Conservation (phyloP, 805 yeast species). For the Ogataea zsoltii region DNA sequence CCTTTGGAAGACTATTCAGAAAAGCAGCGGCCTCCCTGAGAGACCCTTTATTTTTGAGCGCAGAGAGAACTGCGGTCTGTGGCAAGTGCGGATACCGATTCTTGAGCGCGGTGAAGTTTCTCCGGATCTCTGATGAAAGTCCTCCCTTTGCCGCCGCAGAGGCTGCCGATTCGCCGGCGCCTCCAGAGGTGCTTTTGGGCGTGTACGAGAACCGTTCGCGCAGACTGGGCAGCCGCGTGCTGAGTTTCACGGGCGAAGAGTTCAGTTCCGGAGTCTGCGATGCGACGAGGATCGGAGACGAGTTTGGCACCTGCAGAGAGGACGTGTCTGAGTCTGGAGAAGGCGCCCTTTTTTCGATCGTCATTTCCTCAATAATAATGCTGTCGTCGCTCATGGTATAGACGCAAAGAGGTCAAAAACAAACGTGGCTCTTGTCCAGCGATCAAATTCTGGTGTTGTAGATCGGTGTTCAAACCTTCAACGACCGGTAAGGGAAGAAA, state of each 20-base stretch:
- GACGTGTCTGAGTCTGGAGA: slow-evolving; percentile 19
- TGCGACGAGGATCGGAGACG: slow-evolving; percentile 39
- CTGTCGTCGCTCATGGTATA: slow-evolving; percentile 20
- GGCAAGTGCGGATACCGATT: slow-evolving; percentile 35
- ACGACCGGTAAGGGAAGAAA: not conserved
- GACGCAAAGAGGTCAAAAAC: not conserved
- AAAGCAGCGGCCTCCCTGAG: slow-evolving; percentile 34
- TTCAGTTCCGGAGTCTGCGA: slow-evolving; percentile 14
- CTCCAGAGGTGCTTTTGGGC: slow-evolving; percentile 14
- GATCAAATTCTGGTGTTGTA: not conserved
- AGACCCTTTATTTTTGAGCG: slow-evolving; percentile 33
- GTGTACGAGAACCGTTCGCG: slow-evolving; percentile 45
- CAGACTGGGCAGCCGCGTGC: slow-evolving; percentile 34
- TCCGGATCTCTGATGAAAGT: slow-evolving; percentile 26
- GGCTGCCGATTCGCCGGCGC: not conserved
- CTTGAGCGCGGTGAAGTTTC: slow-evolving; percentile 32
- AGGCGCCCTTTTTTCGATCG: slow-evolving; percentile 4
- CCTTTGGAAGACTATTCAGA: slow-evolving; percentile 27
- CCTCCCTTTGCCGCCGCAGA: slow-evolving; percentile 16
- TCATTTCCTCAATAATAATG: slow-evolving; percentile 14
- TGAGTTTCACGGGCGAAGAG: slow-evolving; percentile 26
- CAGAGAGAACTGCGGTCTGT: slow-evolving; percentile 31
- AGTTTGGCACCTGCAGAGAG: slow-evolving; percentile 49
- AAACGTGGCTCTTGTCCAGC: not conserved
- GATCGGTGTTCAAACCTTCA: too few species aligned